phyloP scores from a whole-genome alignment of 1,284 basidiomycete genomes.

The Xanthoconium separans region DNA sequence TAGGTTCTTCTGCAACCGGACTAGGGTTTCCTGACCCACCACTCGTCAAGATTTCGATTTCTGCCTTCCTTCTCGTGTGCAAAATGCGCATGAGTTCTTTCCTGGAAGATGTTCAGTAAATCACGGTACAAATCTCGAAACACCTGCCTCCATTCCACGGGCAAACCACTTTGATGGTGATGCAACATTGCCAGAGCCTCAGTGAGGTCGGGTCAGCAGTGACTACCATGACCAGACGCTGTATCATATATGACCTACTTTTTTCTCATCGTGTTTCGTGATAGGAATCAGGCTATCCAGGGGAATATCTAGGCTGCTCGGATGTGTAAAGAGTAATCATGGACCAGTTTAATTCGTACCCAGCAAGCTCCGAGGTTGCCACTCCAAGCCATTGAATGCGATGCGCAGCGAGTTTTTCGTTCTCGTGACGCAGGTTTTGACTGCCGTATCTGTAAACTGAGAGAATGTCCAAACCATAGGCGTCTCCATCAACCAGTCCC shows the following conservation, averaged over 20 bases:
- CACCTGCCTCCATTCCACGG: constrained; percentile 70
- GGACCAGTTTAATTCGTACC: constrained; percentile 38
- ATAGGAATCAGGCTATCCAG: constrained; percentile 68
- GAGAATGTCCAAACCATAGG: constrained; percentile 87
- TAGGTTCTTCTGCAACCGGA: constrained; percentile 3
- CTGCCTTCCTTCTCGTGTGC: constrained; percentile 78
- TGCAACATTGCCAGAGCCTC: constrained; percentile 72
- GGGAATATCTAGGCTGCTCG: constrained; percentile 57
- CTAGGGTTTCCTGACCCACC: neutral
- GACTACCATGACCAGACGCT: constrained; percentile 2
- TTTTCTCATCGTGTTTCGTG: constrained; percentile 69
- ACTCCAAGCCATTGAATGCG: constrained; percentile 80
- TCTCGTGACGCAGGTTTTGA: constrained; percentile 60
- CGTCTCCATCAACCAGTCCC: constrained; percentile 86
- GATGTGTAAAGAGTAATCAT: neutral
- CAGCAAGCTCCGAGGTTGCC: constrained; percentile 61
- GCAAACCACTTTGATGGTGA: constrained; percentile 43
- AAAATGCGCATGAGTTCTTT: constrained; percentile 80
- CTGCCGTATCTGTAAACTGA: constrained; percentile 82
- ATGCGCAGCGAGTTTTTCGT: constrained; percentile 57
- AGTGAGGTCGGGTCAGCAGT: neutral
- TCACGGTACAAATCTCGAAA: neutral
- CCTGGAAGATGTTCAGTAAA: constrained; percentile 37
- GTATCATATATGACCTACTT: constrained; percentile 50
- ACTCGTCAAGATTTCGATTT: constrained; percentile 73